Base-by-base conservation (phyloP, 345 rosid species). In the Murraya paniculata region DNA sequence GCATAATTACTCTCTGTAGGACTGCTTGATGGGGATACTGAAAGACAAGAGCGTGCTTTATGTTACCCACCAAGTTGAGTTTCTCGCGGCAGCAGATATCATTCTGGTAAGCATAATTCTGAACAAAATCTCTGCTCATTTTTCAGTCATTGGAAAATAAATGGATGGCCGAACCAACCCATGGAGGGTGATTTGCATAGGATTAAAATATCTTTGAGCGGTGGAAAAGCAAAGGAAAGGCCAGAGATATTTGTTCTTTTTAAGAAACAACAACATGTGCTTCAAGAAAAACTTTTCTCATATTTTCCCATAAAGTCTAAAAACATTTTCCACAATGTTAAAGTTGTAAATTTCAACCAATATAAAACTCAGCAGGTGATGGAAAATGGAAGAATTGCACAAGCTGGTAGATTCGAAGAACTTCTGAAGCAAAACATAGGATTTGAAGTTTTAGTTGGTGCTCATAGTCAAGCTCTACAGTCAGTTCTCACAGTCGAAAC, bases 31-130 rank as follows among this genome's bases (percentile, higher is more conserved):
- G 98, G 98, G 98, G 79, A 79, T 90, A 58, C 88, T 95, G 13
- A 90, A 87, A 81, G 89, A 89, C 39, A 95, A 91, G 82, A 95
- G 97, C 9, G 84, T 90, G 62, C 83, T 95, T 79, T 95, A 89
- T 72, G 98, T 95, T 53, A 93, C 98, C 25, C 98, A 95, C 88
- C 98, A 95, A 91, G 97, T 95, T 10, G 98, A 95, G 89, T 93
- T 93, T 87, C 97, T 95, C 78, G 97, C 98, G 27, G 94, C 93
- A 8, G 97, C 98, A 74, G 98, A 95, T 85, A 82, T 90, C 76
- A 95, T 95, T 84, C 82, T 95, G 92, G 98, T 94, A 90, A 82
- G 89, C 59, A 53, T 57, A 18, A 73, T 69, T 24, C 68, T 35
- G n/a, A 38, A 80, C 64, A 57, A 50, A 28, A 10, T 28, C 27